Base-by-base conservation (phyloP, 805 yeast genomes). In the Peterozyma xylosa region DNA sequence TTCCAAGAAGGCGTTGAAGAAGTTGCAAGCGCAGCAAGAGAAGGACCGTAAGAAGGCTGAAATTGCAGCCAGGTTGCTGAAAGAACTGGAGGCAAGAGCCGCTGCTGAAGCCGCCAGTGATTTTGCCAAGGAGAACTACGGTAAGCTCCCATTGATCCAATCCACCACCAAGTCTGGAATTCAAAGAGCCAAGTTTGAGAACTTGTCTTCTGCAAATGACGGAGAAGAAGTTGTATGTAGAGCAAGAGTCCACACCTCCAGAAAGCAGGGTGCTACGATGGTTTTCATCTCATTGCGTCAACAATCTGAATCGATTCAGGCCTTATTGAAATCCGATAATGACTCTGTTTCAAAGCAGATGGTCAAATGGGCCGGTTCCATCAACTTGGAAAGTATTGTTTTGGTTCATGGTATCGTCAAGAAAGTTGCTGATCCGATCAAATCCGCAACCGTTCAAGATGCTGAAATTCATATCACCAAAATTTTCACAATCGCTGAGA, bases 181-280 rank as follows among this genome's bases (percentile, higher is more conserved):
- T 43, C 58, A 67, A 53, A 80, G 98, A 66, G 63, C 74, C 47
- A 64, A 76, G 52, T 70, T 93, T 54, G 58, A 63, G 41, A 69
- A 73, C 34, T 69, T 86, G 54, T 69, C 77, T 48, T 75, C 78
- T 45, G 74, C 75, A 21, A 69, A 75, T 48, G 95, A 81, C 50
- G 96, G 91, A 46, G 75, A 80, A 54, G 78, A 78, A 52, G 86
- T 93, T 45, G 71, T 85, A 11, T 80, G 95, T 70, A 82, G 99
- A 68, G 98, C 98, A 39, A 80, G 99, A 69, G 76, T 90, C 38
- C 98, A 93, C 66, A 88, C 81, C 49, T 77, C 91, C 11, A 86
- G 99, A 71, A 85, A 88, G 60, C 98, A 91, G 66, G 96, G 96
- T 64, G 96, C 95, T 57, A 89, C 95, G 51, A 81, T 93, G 84